Evolutionary conservation across 257 asterid species (phyloP).

Genomic region (Salvia hispanica): DNA sequence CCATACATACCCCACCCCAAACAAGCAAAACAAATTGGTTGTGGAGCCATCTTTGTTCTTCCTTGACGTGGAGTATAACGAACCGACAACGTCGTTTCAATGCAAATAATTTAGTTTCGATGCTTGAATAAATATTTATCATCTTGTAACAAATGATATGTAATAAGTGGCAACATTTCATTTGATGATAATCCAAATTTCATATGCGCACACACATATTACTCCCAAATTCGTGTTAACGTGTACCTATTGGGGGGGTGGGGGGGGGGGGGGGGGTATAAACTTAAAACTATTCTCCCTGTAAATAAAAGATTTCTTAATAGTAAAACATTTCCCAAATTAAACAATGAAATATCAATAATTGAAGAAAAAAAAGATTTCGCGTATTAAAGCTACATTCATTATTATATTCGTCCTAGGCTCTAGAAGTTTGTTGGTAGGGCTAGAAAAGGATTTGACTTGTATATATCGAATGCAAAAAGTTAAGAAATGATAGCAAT

Average conservation of each 20-base stretch:
- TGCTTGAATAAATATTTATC: not conserved
- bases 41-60: conserved; percentile 17
- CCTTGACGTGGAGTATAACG: not conserved
- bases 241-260: too few species aligned
- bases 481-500: conserved; percentile 1
- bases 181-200: too few species aligned
- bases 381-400: not conserved
- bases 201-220: too few species aligned
- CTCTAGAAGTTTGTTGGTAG: not conserved
- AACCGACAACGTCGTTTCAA: not conserved
- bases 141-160: too few species aligned
- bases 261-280: too few species aligned
- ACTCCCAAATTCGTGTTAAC: too few species aligned
- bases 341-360: not conserved
- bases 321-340: not conserved
- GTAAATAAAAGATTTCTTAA: too few species aligned
- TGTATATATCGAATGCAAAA: conserved; percentile 22
- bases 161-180: too few species aligned
- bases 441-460: not conserved
- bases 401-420: not conserved
- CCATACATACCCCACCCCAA: conserved; percentile 30
- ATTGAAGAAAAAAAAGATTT: not conserved
- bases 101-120: not conserved
- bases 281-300: too few species aligned
- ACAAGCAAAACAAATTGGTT: not conserved